These are phyloP conservation scores for Microsporum audouinii DNA, from an alignment of 2,329 filamentous ascomycete species.

Conservation along the genomic window DNA sequence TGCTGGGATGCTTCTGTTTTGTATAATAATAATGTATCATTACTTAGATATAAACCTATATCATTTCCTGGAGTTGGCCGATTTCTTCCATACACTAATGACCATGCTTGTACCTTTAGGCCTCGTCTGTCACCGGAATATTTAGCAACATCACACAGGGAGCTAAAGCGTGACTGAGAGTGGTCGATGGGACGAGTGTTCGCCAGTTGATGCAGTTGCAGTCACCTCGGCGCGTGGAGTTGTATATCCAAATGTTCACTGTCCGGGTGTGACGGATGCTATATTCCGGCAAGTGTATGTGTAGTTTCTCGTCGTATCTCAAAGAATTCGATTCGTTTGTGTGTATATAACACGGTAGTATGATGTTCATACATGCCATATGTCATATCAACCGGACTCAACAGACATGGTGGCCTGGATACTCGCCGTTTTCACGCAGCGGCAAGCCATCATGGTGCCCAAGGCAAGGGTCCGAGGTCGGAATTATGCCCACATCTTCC, in stretches of 20 bases:
- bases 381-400: background rate
- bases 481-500: slow-evolving; percentile 40
- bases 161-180: too few relatives aligned
- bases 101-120: background rate
- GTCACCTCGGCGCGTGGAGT: too few relatives aligned
- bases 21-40: slow-evolving; percentile 2
- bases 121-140: too few relatives aligned
- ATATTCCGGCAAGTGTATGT: background rate
- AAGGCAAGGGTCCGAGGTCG: slow-evolving; percentile 22
- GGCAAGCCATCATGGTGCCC: slow-evolving; percentile 11
- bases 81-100: background rate
- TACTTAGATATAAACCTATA: background rate
- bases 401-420: slow-evolving; percentile 6
- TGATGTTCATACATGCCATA: background rate
- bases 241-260: background rate
- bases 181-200: too few relatives aligned
- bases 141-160: too few relatives aligned
- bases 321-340: background rate
- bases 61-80: background rate
- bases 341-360: background rate
- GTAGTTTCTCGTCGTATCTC: background rate
- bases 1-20: background rate
- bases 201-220: too few relatives aligned
- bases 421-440: slow-evolving; percentile 14
- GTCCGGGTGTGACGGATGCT: background rate